phyloP scores from a whole-genome alignment of 2,329 filamentous ascomycete species.

The Cladosporium cucumerinum region DNA sequence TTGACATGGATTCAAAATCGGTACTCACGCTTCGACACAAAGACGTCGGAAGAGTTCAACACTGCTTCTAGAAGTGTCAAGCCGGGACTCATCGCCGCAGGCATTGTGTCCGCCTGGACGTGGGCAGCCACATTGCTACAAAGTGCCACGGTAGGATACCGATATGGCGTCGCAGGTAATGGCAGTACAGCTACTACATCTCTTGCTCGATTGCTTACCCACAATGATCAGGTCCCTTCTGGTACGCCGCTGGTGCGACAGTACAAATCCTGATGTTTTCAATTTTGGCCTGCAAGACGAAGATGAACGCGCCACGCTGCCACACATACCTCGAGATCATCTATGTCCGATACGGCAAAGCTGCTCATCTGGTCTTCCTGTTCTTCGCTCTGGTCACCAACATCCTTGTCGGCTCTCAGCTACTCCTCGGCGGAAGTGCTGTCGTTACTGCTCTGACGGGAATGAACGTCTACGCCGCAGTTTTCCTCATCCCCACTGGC shows the following conservation, averaged over 20 bases:
- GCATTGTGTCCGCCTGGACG: slow-evolving; percentile 85
- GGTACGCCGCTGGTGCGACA: slow-evolving; percentile 42
- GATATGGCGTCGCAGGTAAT: slow-evolving; percentile 21
- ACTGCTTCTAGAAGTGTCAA: slow-evolving; percentile 83
- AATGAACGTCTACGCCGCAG: slow-evolving; percentile 46
- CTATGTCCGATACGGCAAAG: slow-evolving; percentile 34
- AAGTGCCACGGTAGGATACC: slow-evolving; percentile 30
- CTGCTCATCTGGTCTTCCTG: slow-evolving; percentile 15
- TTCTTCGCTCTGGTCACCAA: slow-evolving; percentile 40
- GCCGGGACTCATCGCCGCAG: slow-evolving; percentile 77
- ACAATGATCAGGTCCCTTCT: slow-evolving; percentile 25
- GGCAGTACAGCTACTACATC: not conserved
- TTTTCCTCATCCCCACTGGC: slow-evolving; percentile 42
- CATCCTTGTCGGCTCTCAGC: slow-evolving; percentile 42
- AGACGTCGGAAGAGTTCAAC: slow-evolving; percentile 87
- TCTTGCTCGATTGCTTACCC: not conserved
- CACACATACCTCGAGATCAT: slow-evolving; percentile 43
- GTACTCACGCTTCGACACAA: slow-evolving; percentile 55
- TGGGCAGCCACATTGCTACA: slow-evolving; percentile 49
- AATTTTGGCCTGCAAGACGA: slow-evolving; percentile 41
- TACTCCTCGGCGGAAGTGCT: slow-evolving; percentile 46
- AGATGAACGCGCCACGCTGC: slow-evolving; percentile 29
- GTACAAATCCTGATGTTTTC: slow-evolving; percentile 44
- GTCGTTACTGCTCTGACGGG: slow-evolving; percentile 44
- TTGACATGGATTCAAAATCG: slow-evolving; percentile 28